phyloP scores from a whole-genome alignment of 768 basidiomycete species.

The Rubroboletus satanas region DNA sequence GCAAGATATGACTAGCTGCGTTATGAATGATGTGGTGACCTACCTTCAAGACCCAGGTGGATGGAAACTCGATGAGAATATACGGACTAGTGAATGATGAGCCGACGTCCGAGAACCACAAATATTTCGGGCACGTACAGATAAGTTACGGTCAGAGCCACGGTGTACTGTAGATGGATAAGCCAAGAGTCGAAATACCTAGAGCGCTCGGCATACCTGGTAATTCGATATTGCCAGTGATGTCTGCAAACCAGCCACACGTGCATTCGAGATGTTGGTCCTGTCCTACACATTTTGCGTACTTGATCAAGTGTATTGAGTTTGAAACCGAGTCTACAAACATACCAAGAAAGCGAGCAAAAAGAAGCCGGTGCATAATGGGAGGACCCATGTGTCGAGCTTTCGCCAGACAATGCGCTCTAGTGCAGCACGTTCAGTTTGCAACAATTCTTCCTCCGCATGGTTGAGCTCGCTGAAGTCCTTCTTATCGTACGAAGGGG shows the following conservation, averaged over 20 bases:
- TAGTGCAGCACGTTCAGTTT: conserved; percentile 17
- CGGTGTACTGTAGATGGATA: conserved; percentile 28
- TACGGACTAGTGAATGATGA: conserved; percentile 36
- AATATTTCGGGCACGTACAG: conserved; percentile 15
- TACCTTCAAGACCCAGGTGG: conserved; percentile 55
- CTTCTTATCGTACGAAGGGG: not conserved
- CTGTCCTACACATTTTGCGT: conserved; percentile 26
- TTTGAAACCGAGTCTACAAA: not conserved
- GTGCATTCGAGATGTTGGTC: conserved; percentile 55
- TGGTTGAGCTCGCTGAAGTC: not conserved
- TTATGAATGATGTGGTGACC: not conserved
- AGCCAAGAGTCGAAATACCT: not conserved
- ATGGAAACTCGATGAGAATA: conserved; percentile 54
- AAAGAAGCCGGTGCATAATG: conserved; percentile 47
- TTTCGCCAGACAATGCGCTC: conserved; percentile 46
- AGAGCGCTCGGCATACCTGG: conserved; percentile 14
- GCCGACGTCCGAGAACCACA: not conserved
- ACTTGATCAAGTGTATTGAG: not conserved
- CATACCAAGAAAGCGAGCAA: conserved; percentile 51
- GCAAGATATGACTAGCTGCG: not conserved
- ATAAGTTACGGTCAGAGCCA: conserved; percentile 30
- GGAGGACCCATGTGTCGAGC: conserved; percentile 45
- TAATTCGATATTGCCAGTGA: conserved; percentile 37
- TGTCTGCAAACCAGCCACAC: conserved; percentile 55
- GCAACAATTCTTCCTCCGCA: conserved; percentile 1